A percentile compares a stretch with the other conserved stretches of the same genome.
phyloP scores from a whole-genome alignment of 345 rosid species.

The Theobroma cacao region DNA sequence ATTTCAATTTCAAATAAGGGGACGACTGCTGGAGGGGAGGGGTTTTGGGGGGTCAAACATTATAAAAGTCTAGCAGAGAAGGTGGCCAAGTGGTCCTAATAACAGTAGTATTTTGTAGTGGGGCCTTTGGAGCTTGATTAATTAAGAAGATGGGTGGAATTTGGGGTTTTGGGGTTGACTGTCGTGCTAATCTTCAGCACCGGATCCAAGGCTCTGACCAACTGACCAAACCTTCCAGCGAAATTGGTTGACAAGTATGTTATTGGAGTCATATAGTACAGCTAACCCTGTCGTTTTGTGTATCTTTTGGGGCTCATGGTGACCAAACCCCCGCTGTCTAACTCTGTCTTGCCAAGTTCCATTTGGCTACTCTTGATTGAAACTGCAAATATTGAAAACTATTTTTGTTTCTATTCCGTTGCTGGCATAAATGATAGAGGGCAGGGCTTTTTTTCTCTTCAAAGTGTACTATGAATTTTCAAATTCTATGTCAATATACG shows the following conservation, averaged over 20 bases:
- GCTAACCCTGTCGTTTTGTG: neutral
- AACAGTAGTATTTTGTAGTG: neutral
- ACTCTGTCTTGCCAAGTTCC: neutral
- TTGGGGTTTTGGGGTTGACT: neutral
- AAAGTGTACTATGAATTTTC: neutral
- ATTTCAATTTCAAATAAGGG: neutral
- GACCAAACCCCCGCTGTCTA: neutral
- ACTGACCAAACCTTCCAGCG: neutral
- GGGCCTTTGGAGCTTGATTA: neutral
- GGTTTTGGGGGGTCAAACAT: neutral
- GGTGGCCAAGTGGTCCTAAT: neutral
- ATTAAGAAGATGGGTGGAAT: neutral
- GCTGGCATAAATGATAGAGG: neutral
- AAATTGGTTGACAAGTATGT: neutral
- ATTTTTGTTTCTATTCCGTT: neutral
- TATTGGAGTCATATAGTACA: neutral
- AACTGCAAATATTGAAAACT: neutral
- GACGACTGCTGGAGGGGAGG: neutral
- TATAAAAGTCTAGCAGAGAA: neutral
- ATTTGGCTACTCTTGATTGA: neutral
- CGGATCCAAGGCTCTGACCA: conserved; percentile 1
- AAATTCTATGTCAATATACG: no score
- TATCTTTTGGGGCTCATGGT: neutral
- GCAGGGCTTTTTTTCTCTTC: neutral
- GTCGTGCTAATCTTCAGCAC: neutral